Conservation (phyloP, 2,329 filamentous ascomycete species). For the Mollisia scopiformis region DNA sequence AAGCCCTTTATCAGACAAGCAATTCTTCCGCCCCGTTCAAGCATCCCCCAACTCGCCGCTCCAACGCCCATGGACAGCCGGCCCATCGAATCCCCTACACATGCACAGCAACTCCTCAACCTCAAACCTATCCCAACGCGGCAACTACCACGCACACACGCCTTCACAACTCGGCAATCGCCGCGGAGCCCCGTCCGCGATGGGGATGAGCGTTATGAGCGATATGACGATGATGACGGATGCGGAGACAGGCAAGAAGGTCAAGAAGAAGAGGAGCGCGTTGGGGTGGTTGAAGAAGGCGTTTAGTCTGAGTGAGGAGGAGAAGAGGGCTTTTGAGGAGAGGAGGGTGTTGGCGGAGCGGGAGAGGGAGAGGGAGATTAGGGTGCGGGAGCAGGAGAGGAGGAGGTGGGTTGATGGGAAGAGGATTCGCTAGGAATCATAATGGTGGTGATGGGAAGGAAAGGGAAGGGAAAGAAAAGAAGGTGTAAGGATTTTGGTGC, state of each 20-base stretch:
- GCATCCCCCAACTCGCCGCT: constrained; percentile 66
- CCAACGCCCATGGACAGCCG: constrained; percentile 45
- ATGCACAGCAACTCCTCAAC: constrained; percentile 46
- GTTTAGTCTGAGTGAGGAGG: constrained; percentile 66
- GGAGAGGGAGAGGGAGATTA: constrained; percentile 22
- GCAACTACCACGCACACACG: constrained; percentile 18
- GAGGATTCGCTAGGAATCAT: constrained; percentile 15
- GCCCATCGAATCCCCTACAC: constrained; percentile 28
- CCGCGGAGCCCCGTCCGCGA: constrained; percentile 33
- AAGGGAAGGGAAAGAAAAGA: too few species aligned
- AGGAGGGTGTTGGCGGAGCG: constrained; percentile 40
- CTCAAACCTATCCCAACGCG: constrained; percentile 45
- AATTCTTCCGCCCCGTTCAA: constrained; percentile 64
- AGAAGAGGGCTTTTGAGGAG: constrained; percentile 61
- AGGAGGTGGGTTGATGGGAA: constrained; percentile 32
- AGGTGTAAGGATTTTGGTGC: too few species aligned
- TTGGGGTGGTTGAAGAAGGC: constrained; percentile 72
- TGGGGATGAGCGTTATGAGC: constrained; percentile 55
- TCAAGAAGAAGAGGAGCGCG: constrained; percentile 70
- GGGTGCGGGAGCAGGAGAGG: constrained; percentile 4
- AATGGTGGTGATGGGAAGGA: too few species aligned
- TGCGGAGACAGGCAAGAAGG: constrained; percentile 34
- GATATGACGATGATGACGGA: constrained; percentile 49
- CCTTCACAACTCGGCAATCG: constrained; percentile 26
- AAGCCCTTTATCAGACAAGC: constrained; percentile 52